phyloP scores from a whole-genome alignment of 2,329 filamentous ascomycete species.

The Curvularia eragrostidis region DNA sequence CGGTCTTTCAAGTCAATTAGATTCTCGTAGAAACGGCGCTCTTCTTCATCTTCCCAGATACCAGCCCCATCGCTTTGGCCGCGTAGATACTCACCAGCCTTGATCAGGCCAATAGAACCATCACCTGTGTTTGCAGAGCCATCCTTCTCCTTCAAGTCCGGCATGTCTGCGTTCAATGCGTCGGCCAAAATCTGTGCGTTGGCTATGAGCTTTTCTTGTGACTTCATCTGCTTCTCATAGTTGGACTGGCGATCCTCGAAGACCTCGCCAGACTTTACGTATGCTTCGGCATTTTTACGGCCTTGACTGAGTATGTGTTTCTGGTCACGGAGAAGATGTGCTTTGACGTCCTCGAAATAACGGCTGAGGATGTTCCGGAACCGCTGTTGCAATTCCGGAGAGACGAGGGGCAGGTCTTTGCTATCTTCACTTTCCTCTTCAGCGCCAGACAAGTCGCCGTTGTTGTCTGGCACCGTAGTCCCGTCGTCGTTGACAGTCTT shows the following conservation, averaged over 20 bases:
- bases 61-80: slow-evolving; percentile 89
- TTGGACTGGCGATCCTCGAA: slow-evolving; percentile 97
- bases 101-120: slow-evolving; percentile 88
- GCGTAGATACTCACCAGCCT: slow-evolving; percentile 89
- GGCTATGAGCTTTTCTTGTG: slow-evolving; percentile 85
- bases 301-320: slow-evolving; percentile 86
- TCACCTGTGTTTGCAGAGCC: slow-evolving; percentile 69
- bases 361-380: slow-evolving; percentile 85
- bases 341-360: slow-evolving; percentile 93
- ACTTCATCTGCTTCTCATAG: slow-evolving; percentile 91
- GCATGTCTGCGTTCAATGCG: slow-evolving; percentile 88
- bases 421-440: slow-evolving; percentile 60
- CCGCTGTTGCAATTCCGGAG: slow-evolving; percentile 78
- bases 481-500: slow-evolving; percentile 86
- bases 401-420: slow-evolving; percentile 75
- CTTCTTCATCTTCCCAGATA: slow-evolving; percentile 99
- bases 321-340: slow-evolving; percentile 87
- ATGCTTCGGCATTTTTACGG: slow-evolving; percentile 94
- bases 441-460: slow-evolving; percentile 58
- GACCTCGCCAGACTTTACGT: slow-evolving; percentile 97
- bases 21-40: slow-evolving; percentile 97
- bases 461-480: slow-evolving; percentile 63
- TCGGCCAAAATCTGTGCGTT: slow-evolving; percentile 94
- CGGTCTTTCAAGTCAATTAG: slow-evolving; percentile 94
- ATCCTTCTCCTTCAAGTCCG: slow-evolving; percentile 85